Evolutionary conservation across 306 rosid genomes (phyloP), one percentile per base, ranked within the genome.

Genomic region (Citrullus mucosospermus): DNA sequence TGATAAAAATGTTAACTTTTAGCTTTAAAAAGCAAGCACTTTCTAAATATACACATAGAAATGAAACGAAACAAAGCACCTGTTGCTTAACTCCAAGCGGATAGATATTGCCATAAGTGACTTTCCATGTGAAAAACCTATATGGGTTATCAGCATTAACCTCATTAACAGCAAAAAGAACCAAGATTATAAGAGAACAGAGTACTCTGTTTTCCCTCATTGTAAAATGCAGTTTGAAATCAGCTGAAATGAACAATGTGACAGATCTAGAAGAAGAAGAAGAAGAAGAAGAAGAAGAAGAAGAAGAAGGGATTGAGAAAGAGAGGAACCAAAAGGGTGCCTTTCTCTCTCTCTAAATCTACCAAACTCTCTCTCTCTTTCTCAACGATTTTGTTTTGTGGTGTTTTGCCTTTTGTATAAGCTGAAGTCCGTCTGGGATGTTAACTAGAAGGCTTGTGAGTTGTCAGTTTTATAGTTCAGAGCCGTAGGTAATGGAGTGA

Each of bases 41-140:
- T 65, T 34, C 71, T 9, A 66, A 66, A 66, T 0, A 38, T 2
- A 38, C 11, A 39, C 53, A 69, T 9, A 14, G 75, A 66, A 81
- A 30, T 17, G 75, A 75, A 8, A 8, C 32, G 16, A 78, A 16
- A 6, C 30, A 32, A 62, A 25, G 80, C 58, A 94, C 98, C 98
- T 89, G 90, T 80, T 92, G 98, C 83, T 92, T 92, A 73, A 89
- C 88, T 67, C 98, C 98, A 73, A 95, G 97, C 32, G 97, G 97
- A 74, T 89, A 95, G 73, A 92, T 92, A 76, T 92, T 90, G 38
- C 96, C 97, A 12, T 91, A 88, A 61, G 98, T 92, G 84, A 95
- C 84, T 87, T 95, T 92, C 98, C 98, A 95, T 44, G 95, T 89
- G 83, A 89, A 30, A 83, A 81, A 85, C 54, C 91, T 86, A 43